Base-by-base conservation (phyloP, 1,284 basidiomycete species). In the Somion occarium region DNA sequence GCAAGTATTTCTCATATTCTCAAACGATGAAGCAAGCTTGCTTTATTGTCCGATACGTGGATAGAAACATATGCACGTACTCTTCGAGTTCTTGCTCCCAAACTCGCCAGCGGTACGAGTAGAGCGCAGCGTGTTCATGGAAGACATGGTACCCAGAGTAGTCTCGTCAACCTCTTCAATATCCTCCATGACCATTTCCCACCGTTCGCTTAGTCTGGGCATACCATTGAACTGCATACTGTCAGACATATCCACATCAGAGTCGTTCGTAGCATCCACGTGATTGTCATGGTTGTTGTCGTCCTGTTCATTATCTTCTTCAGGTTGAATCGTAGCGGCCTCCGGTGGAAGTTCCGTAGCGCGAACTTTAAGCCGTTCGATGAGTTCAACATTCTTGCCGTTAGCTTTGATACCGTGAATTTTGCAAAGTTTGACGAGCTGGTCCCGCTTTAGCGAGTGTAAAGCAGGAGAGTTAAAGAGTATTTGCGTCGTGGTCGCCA, bases 401-500 rank as follows among this genome's bases (percentile, higher is more conserved):
- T 76, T 75, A 0, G 85, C 86, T 66, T 88, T 90, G 64, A 91
- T 73, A 0, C 79, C 74, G 64, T 91, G 85, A 22, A 82, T 78
- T 66, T 90, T 90, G 79, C 88, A 91, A 42, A 91, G 73, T 57
- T 86, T 88, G 53, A 88, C 75, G 41, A 91, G 83, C 61, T 91
- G 88, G 46, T 88, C 81, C 45, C 88, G 83, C 64, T 88, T 89
- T 38, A 91, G 77, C 11, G 86, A 85, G 62, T 88, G 80, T 22
- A 91, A 68, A 0, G 88, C 88, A 0, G 87, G 85, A 2, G 86
- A 87, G 66, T 91, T 88, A 70, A 85, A 88, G 5, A 91, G 68
- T 47, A 91, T 90, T 59, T 87, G 75, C 0, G 84, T 87, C 1
- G 84, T 86, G 4, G 80, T 81, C 38, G 82, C 78, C 83, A 80